phyloP scores from a whole-genome alignment of 192 early-diverging fungal species.

The Gigaspora rosea region DNA sequence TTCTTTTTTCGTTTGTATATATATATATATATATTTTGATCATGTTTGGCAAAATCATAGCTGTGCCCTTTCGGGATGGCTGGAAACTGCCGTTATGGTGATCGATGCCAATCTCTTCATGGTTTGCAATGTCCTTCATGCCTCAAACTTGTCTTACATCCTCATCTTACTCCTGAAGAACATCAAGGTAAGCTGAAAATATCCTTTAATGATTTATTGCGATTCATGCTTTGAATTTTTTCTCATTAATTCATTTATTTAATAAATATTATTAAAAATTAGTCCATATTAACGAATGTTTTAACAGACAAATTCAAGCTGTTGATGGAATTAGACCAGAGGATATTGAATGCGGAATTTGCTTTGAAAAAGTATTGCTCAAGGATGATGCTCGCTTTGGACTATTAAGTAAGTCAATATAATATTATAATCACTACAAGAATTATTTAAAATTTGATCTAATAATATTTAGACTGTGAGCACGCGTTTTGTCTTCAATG shows the following conservation, averaged over 20 bases:
- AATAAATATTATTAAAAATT: not conserved
- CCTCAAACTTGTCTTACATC: slow-evolving; percentile 33
- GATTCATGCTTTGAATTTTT: not conserved
- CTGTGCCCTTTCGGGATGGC: slow-evolving; percentile 33
- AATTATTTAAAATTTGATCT: not conserved
- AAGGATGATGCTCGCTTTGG: slow-evolving; percentile 34
- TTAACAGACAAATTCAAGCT: slow-evolving; percentile 14
- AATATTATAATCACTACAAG: not conserved
- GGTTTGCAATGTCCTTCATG: slow-evolving; percentile 34
- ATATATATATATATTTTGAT: not conserved
- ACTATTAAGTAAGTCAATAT: slow-evolving; percentile 30
- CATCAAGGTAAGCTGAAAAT: slow-evolving; percentile 33
- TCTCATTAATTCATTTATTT: not conserved
- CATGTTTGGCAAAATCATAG: slow-evolving; percentile 17
- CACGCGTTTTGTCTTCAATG: slow-evolving; percentile 37
- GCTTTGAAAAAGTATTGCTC: slow-evolving; percentile 30
- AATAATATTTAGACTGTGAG: slow-evolving; percentile 29
- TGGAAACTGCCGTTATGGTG: slow-evolving; percentile 32
- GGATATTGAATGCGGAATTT: slow-evolving; percentile 35
- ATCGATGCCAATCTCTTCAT: slow-evolving; percentile 32
- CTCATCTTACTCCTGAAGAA: slow-evolving; percentile 28
- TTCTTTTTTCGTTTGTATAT: slow-evolving; percentile 18
- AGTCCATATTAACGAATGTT: slow-evolving; percentile 30
- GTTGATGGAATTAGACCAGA: slow-evolving; percentile 22
- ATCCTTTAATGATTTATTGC: not conserved